Evolutionary conservation across 129 eudicot species (phyloP), one percentile per base, ranked within the genome.

Genomic region (Heracleum sosnowskyi): DNA sequence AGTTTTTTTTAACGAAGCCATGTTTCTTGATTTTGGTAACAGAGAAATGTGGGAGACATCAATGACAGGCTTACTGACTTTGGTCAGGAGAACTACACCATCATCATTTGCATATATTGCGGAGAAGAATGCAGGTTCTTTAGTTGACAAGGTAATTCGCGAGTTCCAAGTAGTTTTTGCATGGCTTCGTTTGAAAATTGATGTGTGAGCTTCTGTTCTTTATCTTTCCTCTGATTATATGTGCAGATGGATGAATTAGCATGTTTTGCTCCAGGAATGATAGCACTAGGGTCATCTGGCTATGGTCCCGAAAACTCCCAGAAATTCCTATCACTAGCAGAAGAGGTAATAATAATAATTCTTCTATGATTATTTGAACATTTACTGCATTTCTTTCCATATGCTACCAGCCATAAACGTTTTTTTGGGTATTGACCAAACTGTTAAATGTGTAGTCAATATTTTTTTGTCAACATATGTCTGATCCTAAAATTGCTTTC

Each of bases 31-130:
- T 76, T 79, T 28, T 79, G 78, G 36, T 73, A 82, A 84, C 91
- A 95, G 99, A 83, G 96, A 90, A 41, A 95, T 95, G 99, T 95
- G 99, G 99, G 99, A 95, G 90, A 92, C 84, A 82, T 95, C 99
- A 80, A 95, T 95, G 99, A 92, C 86, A 78, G 99, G 99, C 72
- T 87, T 95, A 80, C 51, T 77, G 77, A 92, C 92, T 90, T 88
- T 95, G 96, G 99, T 95, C 53, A 90, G 90, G 80, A 92, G 84
- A 83, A 91, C 94, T 47, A 90, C 90, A 66, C 99, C 96, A 2
- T 95, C 99, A 77, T 88, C 94, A 64, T 95, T 87, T 85, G 82
- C 97, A 49, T 95, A 95, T 84, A 80, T 95, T 47, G 86, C 92
- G 62, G 99, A 95, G 88, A 95, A 92, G 87, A 92, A 75, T 31